A percentile compares a stretch with the other conserved stretches of the same genome.
Evolutionary conservation across 768 basidiomycete species (phyloP).

Genomic region (Tulasnella sp.): DNA sequence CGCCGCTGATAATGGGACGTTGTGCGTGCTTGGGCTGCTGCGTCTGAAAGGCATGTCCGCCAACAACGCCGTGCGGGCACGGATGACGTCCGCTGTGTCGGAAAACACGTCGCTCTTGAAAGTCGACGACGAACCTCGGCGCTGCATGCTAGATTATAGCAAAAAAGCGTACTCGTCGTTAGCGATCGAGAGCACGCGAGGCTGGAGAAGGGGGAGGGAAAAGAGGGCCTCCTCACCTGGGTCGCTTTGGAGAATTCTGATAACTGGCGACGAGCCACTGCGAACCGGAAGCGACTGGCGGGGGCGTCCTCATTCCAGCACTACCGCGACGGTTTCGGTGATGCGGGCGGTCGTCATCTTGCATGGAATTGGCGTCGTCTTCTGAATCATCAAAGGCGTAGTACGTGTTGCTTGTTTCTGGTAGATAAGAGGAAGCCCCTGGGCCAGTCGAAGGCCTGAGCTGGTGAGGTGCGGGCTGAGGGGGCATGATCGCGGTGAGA

Average conservation of each 20-base stretch:
- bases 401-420: slow-evolving; percentile 12
- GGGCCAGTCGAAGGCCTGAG: not conserved
- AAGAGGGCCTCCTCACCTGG: not conserved
- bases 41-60: slow-evolving; percentile 32
- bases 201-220: not conserved
- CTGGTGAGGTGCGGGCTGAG: not conserved
- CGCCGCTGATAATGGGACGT: slow-evolving; percentile 1
- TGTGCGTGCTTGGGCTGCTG: not conserved
- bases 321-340: not conserved
- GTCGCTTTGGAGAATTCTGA: slow-evolving; percentile 24
- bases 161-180: not conserved
- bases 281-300: slow-evolving; percentile 16
- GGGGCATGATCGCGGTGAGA: slow-evolving; percentile 1
- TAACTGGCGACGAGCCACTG: slow-evolving; percentile 11
- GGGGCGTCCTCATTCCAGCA: slow-evolving; percentile 3
- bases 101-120: slow-evolving; percentile 20
- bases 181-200: not conserved
- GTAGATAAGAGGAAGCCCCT: slow-evolving; percentile 21
- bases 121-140: not conserved
- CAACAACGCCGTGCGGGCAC: slow-evolving; percentile 26
- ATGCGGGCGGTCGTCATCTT: not conserved
- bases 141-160: not conserved
- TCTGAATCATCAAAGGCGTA: slow-evolving; percentile 24
- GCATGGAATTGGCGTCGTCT: slow-evolving; percentile 14
- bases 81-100: slow-evolving; percentile 30